Conservation (phyloP, 2,329 filamentous ascomycete genomes). For the Malbranchea cinnamomea region DNA sequence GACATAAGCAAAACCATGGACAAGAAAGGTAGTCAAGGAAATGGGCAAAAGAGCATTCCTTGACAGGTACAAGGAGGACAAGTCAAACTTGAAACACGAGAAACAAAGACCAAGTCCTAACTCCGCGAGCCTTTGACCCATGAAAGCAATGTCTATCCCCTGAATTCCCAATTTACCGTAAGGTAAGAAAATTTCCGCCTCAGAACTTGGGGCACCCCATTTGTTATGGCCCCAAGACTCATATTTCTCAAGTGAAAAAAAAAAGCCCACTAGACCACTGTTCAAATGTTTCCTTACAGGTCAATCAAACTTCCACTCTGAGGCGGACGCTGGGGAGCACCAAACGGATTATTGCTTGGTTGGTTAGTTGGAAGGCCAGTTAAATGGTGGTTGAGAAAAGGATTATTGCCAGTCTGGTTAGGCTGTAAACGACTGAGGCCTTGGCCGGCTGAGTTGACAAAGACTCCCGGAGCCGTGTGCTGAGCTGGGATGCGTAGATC, state of each 20-base stretch:
- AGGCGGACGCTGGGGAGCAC: constrained; percentile 26
- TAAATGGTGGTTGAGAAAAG: constrained; percentile 72
- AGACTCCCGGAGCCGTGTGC: constrained; percentile 89
- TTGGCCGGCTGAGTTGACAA: constrained; percentile 85
- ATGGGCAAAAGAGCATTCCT: too few species aligned
- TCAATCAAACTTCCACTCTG: constrained; percentile 47
- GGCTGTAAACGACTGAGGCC: constrained; percentile 59
- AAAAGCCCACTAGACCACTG: not conserved
- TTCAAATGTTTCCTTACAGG: constrained; percentile 26
- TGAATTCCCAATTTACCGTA: too few species aligned
- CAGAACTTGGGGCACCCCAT: too few species aligned
- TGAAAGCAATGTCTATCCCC: too few species aligned
- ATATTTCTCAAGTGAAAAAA: constrained; percentile 1
- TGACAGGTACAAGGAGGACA: too few species aligned
- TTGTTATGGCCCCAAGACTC: too few species aligned
- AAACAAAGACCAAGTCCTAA: too few species aligned
- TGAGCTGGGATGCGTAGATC: constrained; percentile 90
- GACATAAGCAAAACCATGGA: too few species aligned
- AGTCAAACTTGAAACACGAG: too few species aligned
- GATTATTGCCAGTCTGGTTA: constrained; percentile 63
- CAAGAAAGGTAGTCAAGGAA: too few species aligned
- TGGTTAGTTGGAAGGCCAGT: constrained; percentile 48
- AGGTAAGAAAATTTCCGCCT: too few species aligned
- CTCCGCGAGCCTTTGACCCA: too few species aligned
- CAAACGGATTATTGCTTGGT: constrained; percentile 41